Evolutionary conservation across 2,329 filamentous ascomycete genomes (phyloP).

Genomic region (Fragosphaeria purpurea): DNA sequence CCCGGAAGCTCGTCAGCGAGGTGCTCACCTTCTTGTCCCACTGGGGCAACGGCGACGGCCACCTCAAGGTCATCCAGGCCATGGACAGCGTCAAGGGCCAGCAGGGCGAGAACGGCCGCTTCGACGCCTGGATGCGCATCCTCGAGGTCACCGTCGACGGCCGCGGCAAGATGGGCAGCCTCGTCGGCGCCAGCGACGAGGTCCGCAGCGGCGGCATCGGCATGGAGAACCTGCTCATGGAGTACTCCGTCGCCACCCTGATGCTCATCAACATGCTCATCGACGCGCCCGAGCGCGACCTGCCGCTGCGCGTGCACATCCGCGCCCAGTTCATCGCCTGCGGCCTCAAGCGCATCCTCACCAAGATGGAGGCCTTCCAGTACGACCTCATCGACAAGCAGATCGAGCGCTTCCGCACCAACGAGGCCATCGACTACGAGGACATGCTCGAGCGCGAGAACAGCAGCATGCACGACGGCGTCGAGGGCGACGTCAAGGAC

Average conservation of each 20-base stretch:
- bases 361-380: constrained; percentile 96
- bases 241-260: constrained; percentile 91
- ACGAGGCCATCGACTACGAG: constrained; percentile 97
- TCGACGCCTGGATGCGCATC: constrained; percentile 97
- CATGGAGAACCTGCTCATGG: constrained; percentile 98
- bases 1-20: constrained; percentile 89
- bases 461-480: constrained; percentile 78
- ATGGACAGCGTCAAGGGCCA: constrained; percentile 84
- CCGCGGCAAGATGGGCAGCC: constrained; percentile 95
- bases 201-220: constrained; percentile 91
- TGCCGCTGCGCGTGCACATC: constrained; percentile 88
- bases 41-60: constrained; percentile 77
- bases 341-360: constrained; percentile 86
- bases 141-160: constrained; percentile 96
- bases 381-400: constrained; percentile 99
- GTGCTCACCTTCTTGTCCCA: constrained; percentile 93
- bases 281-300: constrained; percentile 77
- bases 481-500: constrained; percentile 81
- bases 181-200: constrained; percentile 94
- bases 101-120: constrained; percentile 85
- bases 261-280: constrained; percentile 96
- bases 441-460: constrained; percentile 88
- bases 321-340: constrained; percentile 92
- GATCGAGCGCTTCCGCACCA: constrained; percentile 82
- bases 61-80: constrained; percentile 86